Evolutionary conservation across 1,139 yeast species (phyloP).

Genomic region (Kodamaea arcana): DNA sequence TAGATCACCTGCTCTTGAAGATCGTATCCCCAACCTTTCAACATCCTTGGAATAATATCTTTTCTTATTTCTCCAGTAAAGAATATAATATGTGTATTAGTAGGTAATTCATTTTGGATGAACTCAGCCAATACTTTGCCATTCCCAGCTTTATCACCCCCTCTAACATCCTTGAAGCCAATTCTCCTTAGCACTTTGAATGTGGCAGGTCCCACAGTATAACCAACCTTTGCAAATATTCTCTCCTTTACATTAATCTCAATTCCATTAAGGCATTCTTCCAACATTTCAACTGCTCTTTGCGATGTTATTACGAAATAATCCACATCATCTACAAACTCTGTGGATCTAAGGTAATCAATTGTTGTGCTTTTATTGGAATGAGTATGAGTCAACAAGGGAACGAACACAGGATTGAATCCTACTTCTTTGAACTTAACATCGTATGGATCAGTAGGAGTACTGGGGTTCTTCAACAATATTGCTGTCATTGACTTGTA

Average conservation of each 20-base stretch:
- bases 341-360: slow-evolving; percentile 35
- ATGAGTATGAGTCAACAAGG: slow-evolving; percentile 63
- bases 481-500: slow-evolving; percentile 15
- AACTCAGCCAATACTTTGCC: slow-evolving; percentile 67
- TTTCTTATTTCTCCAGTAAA: slow-evolving; percentile 84
- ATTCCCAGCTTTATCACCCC: slow-evolving; percentile 78
- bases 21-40: slow-evolving; percentile 38
- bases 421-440: slow-evolving; percentile 30
- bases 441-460: slow-evolving; percentile 63
- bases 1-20: slow-evolving; percentile 67
- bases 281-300: slow-evolving; percentile 81
- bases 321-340: slow-evolving; percentile 37
- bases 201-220: slow-evolving; percentile 94
- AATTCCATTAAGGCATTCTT: slow-evolving; percentile 34
- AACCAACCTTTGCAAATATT: slow-evolving; percentile 52
- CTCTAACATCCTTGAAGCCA: slow-evolving; percentile 68
- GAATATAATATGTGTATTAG: slow-evolving; percentile 49
- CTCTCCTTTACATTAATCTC: slow-evolving; percentile 13
- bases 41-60: slow-evolving; percentile 70
- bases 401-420: slow-evolving; percentile 53
- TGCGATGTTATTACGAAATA: slow-evolving; percentile 84
- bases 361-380: slow-evolving; percentile 44
- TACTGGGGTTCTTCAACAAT: slow-evolving; percentile 63
- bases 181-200: slow-evolving; percentile 50
- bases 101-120: slow-evolving; percentile 42